phyloP scores from a whole-genome alignment of 305 asterid genomes.

The Caryopteris hybrid region DNA sequence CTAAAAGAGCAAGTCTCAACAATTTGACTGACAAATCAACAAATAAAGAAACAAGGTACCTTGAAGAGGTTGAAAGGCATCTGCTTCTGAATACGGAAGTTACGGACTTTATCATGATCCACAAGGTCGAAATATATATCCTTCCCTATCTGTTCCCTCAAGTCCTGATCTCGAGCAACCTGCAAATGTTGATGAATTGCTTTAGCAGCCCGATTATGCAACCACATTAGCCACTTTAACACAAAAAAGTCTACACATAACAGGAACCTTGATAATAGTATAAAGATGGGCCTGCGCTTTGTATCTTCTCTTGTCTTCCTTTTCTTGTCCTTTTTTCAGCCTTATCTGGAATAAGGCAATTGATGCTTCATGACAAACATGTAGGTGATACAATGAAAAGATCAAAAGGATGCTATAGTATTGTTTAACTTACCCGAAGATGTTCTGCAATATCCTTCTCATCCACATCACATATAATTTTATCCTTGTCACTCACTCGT shows the following conservation, averaged over 20 bases:
- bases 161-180: conserved; percentile 98
- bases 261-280: conserved; percentile 82
- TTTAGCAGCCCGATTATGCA: conserved; percentile 15
- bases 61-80: conserved; percentile 57
- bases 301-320: conserved; percentile 86
- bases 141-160: conserved; percentile 87
- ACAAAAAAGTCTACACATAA: neutral
- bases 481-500: conserved; percentile 92
- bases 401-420: conserved; percentile 1
- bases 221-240: conserved; percentile 12
- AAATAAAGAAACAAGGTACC: conserved; percentile 24
- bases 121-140: conserved; percentile 91
- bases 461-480: conserved; percentile 89
- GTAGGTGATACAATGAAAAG: neutral
- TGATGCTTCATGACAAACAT: conserved; percentile 11
- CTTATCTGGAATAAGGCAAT: conserved; percentile 51
- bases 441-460: conserved; percentile 97
- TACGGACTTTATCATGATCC: conserved; percentile 92
- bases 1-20: neutral
- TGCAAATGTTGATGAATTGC: conserved; percentile 24
- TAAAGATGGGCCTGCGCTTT: conserved; percentile 92
- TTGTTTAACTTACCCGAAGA: conserved; percentile 54
- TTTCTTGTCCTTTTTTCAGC: conserved; percentile 50
- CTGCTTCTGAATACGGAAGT: conserved; percentile 88
- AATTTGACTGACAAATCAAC: neutral